A percentile compares a stretch with the other conserved stretches of the same genome.
Evolutionary conservation across 192 early-diverging fungal genomes (phyloP).

Genomic region (Linnemannia elongata): DNA sequence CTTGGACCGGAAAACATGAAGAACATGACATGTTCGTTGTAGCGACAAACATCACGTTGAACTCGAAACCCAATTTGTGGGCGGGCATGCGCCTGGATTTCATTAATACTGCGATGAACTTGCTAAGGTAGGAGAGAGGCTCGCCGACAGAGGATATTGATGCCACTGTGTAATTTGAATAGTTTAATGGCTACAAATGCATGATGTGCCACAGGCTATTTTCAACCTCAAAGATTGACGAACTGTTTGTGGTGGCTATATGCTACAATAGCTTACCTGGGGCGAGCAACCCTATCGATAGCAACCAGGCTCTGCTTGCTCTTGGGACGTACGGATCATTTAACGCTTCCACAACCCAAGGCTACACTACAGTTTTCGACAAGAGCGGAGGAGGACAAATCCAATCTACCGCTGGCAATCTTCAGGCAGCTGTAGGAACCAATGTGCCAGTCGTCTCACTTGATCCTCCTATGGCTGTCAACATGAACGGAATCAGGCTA

Average conservation of each 20-base stretch:
- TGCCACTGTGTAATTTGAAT: neutral
- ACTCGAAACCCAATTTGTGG: neutral
- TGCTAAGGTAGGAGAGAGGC: neutral
- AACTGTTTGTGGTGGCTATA: neutral
- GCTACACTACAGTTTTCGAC: neutral
- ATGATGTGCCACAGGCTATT: no score
- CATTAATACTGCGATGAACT: neutral
- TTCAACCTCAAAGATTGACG: no score
- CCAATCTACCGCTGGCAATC: neutral
- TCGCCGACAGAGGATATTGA: no score
- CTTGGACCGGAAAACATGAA: neutral
- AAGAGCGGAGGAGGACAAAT: neutral
- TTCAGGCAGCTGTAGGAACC: neutral
- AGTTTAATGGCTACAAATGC: neutral
- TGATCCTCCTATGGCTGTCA: neutral
- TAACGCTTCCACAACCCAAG: neutral
- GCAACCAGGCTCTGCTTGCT: neutral
- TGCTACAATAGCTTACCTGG: neutral
- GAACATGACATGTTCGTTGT: neutral
- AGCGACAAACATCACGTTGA: neutral
- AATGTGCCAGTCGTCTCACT: neutral
- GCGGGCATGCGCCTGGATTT: neutral
- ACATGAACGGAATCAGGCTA: neutral
- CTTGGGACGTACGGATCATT: neutral
- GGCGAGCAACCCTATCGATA: neutral